A percentile compares a stretch with the other conserved stretches of the same genome.
Conservation (phyloP, 1,139 yeast genomes). For the Candida dubliniensis region DNA sequence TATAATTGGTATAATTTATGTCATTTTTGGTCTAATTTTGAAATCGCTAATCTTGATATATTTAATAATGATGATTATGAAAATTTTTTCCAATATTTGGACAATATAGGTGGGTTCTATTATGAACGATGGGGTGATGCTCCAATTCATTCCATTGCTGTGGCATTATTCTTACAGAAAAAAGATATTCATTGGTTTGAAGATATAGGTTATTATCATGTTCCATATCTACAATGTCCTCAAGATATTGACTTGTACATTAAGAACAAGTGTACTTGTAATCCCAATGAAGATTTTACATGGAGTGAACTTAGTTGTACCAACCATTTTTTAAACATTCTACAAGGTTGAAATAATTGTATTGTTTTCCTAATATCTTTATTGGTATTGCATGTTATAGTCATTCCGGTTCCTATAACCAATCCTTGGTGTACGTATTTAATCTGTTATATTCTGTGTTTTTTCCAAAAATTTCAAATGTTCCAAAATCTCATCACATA, state of each 20-base stretch:
- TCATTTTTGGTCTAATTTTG: conserved; percentile 44
- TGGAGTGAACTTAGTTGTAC: conserved; percentile 32
- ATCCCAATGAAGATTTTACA: conserved; percentile 33
- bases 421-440: neutral
- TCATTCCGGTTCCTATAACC: no score
- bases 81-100: conserved; percentile 28
- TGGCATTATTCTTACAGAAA: conserved; percentile 24
- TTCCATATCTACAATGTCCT: conserved; percentile 39
- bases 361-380: neutral
- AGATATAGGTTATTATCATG: conserved; percentile 36
- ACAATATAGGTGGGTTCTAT: conserved; percentile 34
- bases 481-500: conserved; percentile 49
- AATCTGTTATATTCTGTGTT: conserved; percentile 16
- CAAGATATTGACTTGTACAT: conserved; percentile 16
- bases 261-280: conserved; percentile 29
- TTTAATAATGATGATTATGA: conserved; percentile 24
- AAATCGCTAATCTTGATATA: conserved; percentile 32
- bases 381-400: no score
- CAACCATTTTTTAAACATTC: conserved; percentile 20
- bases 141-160: conserved; percentile 36
- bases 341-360: conserved; percentile 14
- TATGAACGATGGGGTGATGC: conserved; percentile 48
- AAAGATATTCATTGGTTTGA: conserved; percentile 32
- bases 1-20: conserved; percentile 33
- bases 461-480: conserved; percentile 45